Evolutionary conservation across 2,329 filamentous ascomycete genomes (phyloP).

Genomic region (Leptographium lundbergii): DNA sequence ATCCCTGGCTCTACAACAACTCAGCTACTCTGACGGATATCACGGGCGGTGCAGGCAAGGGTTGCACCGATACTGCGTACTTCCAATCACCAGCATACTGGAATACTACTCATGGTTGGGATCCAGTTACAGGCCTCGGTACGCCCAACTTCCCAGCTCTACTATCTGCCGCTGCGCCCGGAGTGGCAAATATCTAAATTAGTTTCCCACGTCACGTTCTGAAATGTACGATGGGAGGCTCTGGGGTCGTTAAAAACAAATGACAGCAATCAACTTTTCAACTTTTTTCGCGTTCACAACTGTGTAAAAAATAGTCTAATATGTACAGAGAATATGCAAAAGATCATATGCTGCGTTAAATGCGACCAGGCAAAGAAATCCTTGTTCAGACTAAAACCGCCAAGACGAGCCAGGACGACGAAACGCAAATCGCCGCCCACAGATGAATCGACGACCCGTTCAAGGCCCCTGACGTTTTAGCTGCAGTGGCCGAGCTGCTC

Average conservation of each 20-base stretch:
- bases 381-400: not conserved
- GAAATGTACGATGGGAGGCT: no score
- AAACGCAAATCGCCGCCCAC: not conserved
- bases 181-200: not conserved
- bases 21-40: conserved; percentile 17
- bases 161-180: conserved; percentile 2
- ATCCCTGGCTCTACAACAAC: conserved; percentile 25
- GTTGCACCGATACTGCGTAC: conserved; percentile 13
- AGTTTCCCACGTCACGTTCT: not conserved
- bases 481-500: not conserved
- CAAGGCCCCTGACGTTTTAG: not conserved
- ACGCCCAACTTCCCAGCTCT: conserved; percentile 14
- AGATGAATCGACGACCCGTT: not conserved
- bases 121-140: conserved; percentile 20
- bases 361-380: not conserved
- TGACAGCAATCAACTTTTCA: not conserved
- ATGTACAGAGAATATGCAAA: not conserved
- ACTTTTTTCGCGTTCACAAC: not conserved
- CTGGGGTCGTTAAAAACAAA: not conserved
- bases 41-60: conserved; percentile 12
- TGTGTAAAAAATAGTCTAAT: not conserved
- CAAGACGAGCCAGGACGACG: not conserved
- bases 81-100: conserved; percentile 10
- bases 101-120: conserved; percentile 22
- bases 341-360: not conserved